These are phyloP conservation scores for Rugiboletus extremiorientalis DNA, from an alignment of 1,284 basidiomycete species.

Conservation along the genomic window DNA sequence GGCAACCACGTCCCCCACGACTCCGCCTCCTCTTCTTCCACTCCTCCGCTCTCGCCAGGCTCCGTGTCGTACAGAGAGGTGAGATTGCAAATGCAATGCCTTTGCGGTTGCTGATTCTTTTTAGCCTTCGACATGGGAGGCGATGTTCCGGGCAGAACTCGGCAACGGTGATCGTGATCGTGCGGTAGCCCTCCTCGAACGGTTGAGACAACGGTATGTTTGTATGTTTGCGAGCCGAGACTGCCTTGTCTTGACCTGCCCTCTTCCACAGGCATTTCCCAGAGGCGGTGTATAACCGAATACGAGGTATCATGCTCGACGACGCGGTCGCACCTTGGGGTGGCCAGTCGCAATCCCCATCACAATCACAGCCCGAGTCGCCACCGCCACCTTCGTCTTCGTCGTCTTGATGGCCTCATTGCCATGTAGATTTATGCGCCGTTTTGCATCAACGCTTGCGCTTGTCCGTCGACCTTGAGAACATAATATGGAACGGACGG, in stretches of 20 bases:
- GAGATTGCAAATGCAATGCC: constrained; percentile 33
- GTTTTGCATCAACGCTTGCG: no score
- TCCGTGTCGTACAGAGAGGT: constrained; percentile 89
- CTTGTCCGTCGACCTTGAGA: background rate
- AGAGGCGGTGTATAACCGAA: constrained; percentile 64
- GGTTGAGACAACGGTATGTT: constrained; percentile 70
- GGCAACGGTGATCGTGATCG: constrained; percentile 70
- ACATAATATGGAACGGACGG: no score
- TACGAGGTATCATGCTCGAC: constrained; percentile 62
- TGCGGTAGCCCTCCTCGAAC: constrained; percentile 71
- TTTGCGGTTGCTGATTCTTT: constrained; percentile 4
- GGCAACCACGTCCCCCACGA: constrained; percentile 83
- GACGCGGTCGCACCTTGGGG: constrained; percentile 42
- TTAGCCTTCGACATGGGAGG: constrained; percentile 88
- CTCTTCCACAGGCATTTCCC: constrained; percentile 65
- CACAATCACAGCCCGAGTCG: constrained; percentile 11
- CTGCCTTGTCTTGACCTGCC: background rate
- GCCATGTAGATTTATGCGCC: no score
- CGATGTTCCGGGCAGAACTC: constrained; percentile 93
- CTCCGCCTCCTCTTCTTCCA: constrained; percentile 26
- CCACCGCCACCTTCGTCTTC: background rate
- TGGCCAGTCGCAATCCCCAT: constrained; percentile 8
- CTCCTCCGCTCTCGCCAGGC: constrained; percentile 31
- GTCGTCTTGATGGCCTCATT: background rate
- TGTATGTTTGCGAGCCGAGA: background rate